A percentile compares a stretch with the other conserved stretches of the same genome.
Conservation (phyloP, 2,329 filamentous ascomycete species). For the Didymella sp. region DNA sequence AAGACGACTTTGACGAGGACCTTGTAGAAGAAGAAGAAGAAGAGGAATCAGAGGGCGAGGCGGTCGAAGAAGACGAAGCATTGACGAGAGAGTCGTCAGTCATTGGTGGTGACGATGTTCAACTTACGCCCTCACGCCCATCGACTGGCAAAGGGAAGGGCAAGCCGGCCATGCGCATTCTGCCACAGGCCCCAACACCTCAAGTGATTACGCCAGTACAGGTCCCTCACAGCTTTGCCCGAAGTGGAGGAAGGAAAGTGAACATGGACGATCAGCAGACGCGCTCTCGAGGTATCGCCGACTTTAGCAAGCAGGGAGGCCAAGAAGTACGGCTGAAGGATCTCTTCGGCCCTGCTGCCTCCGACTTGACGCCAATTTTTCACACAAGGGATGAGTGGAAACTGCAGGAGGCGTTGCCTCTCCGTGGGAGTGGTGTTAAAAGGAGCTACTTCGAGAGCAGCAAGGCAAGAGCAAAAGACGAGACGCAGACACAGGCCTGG, state of each 20-base stretch:
- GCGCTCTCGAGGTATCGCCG: constrained; percentile 39
- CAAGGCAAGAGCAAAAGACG: constrained; percentile 54
- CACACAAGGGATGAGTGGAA: constrained; percentile 61
- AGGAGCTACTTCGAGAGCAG: constrained; percentile 53
- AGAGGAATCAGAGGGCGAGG: constrained; percentile 27
- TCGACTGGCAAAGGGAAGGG: constrained; percentile 10
- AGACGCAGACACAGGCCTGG: constrained; percentile 61
- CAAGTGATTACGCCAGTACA: constrained; percentile 6
- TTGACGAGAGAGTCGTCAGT: constrained; percentile 18
- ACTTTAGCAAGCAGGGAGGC: constrained; percentile 42
- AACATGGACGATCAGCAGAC: constrained; percentile 25
- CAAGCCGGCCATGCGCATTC: neutral
- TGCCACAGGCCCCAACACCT: constrained; percentile 1
- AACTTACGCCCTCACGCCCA: constrained; percentile 7
- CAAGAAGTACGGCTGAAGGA: constrained; percentile 54
- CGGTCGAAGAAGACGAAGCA: constrained; percentile 27
- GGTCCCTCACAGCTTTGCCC: constrained; percentile 24
- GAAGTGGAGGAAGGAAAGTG: constrained; percentile 24
- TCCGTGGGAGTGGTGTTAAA: constrained; percentile 48
- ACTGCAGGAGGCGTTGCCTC: constrained; percentile 59
- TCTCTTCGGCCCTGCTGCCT: constrained; percentile 59
- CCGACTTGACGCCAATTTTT: constrained; percentile 58
- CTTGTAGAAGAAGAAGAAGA: constrained; percentile 36
- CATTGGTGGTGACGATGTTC: constrained; percentile 19
- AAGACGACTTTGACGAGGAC: constrained; percentile 46